Conservation (phyloP, 495 filamentous ascomycete genomes). For the Aspergillus nanangensis region DNA sequence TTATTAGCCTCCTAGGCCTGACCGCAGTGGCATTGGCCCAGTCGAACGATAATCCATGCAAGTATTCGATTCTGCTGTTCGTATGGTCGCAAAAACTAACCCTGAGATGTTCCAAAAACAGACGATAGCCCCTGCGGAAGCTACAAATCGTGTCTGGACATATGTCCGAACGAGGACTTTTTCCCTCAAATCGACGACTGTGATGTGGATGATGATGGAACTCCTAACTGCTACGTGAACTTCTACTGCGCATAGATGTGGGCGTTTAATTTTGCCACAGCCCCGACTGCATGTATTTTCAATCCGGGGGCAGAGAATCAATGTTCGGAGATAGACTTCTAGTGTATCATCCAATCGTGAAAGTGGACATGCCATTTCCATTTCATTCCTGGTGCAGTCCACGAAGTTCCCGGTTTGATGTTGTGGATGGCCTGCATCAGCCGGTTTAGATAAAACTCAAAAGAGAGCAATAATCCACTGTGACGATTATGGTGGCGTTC, state of each 20-base stretch:
- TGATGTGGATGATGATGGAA: conserved; percentile 2
- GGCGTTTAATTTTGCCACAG: too few species aligned
- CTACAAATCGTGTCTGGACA: not conserved
- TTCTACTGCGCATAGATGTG: conserved; percentile 1
- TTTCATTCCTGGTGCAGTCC: too few species aligned
- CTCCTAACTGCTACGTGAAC: conserved; percentile 1
- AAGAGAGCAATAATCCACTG: too few species aligned
- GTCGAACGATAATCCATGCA: not conserved
- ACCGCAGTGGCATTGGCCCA: conserved; percentile 1
- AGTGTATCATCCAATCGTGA: too few species aligned
- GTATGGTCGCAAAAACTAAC: not conserved
- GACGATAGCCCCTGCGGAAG: conserved; percentile 2
- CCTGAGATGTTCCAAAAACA: not conserved
- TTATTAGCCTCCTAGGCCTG: not conserved
- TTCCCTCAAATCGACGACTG: conserved; percentile 2
- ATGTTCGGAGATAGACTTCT: too few species aligned
- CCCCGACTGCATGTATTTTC: too few species aligned
- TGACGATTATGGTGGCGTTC: too few species aligned
- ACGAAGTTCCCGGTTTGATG: too few species aligned
- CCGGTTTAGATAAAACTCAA: too few species aligned
- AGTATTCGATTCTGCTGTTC: not conserved
- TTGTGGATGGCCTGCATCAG: too few species aligned
- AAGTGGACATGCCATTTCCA: too few species aligned
- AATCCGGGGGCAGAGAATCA: too few species aligned
- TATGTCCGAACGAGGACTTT: conserved; percentile 3